Evolutionary conservation across 140 eudicot genomes (phyloP), one percentile per base, ranked within the genome.

Genomic region (Cichorium intybus): DNA sequence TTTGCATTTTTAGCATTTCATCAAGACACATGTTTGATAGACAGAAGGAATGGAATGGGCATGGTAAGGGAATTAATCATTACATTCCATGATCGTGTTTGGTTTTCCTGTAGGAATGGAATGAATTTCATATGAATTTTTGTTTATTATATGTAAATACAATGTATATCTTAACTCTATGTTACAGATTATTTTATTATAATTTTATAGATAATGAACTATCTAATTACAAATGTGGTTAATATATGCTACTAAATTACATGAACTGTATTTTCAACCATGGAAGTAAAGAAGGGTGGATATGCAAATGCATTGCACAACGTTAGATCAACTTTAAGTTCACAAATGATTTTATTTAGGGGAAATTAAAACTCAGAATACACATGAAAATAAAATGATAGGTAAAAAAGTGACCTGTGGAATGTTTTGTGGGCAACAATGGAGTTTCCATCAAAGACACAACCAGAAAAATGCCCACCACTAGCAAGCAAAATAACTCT

Each of bases 401-500:
- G 24, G 39, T 12, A 43, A 54, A 71, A 39, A 23, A 73, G 72
- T 2, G 61, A 91, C 97, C 95, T 85, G 87, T 91, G 87, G 79
- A 87, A 81, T 31, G 97, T 87, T 73, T 91, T 91, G 66, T 91
- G 96, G 62, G 96, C 84, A 70, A 91, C 85, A 72, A 83, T 82
- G 6, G 76, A 39, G 74, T 75, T 83, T 33, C 97, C 97, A 78
- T 91, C 97, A 75, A 91, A 91, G 16, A 91, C 96, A 75, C 97
- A 87, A 21, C 95, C 97, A 73, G 95, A 89, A 82, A 91, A 91
- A 69, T 87, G 98, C 48, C 95, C 96, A 76, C 96, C 98, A 64
- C 81, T 77, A 14, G 79, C 89, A 43, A 92, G 95, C 80, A 92
- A 85, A 24, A 87, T 75, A 61, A 87, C 61, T 82, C 96, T 83